These are phyloP conservation scores for Trichosporon sp. DNA, from an alignment of 1,284 basidiomycete genomes.

Conservation along the genomic window DNA sequence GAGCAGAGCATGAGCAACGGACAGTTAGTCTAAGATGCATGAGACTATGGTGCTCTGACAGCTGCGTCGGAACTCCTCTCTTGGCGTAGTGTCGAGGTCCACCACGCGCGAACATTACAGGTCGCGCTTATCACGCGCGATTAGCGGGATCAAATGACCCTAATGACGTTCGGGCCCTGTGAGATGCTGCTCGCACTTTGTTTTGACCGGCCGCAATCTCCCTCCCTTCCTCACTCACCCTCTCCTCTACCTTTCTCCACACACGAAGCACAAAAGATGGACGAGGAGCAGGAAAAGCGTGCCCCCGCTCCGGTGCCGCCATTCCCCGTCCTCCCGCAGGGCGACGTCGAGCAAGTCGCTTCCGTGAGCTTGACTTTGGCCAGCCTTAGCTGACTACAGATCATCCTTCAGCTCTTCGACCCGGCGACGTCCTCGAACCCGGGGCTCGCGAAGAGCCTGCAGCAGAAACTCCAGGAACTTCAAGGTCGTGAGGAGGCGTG, in stretches of 20 bases:
- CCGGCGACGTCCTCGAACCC: conserved; percentile 47
- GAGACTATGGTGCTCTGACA: too few relatives aligned
- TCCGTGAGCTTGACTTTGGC: conserved; percentile 32
- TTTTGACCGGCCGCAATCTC: neutral
- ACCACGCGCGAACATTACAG: too few relatives aligned
- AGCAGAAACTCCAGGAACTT: conserved; percentile 52
- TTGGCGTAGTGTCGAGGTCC: too few relatives aligned
- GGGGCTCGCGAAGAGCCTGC: conserved; percentile 46
- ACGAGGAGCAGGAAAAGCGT: conserved; percentile 15
- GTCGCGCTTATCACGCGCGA: neutral
- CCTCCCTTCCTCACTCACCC: neutral
- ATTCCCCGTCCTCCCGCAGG: conserved; percentile 44
- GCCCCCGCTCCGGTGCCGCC: conserved; percentile 20
- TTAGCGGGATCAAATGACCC: conserved; percentile 6
- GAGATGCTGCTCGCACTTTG: neutral
- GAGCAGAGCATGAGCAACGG: too few relatives aligned
- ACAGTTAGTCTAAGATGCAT: too few relatives aligned
- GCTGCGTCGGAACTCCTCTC: too few relatives aligned
- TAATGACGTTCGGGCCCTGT: neutral
- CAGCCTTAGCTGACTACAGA: conserved; percentile 33
- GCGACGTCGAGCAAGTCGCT: conserved; percentile 47
- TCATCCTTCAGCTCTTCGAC: conserved; percentile 51
- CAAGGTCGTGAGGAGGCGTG: conserved; percentile 54
- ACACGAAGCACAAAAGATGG: neutral
- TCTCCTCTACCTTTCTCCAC: neutral